Percentiles rank a stretch among this genome's conserved stretches.
phyloP scores from a whole-genome alignment of 164 flowering plant species.

The Annona squamosa region DNA sequence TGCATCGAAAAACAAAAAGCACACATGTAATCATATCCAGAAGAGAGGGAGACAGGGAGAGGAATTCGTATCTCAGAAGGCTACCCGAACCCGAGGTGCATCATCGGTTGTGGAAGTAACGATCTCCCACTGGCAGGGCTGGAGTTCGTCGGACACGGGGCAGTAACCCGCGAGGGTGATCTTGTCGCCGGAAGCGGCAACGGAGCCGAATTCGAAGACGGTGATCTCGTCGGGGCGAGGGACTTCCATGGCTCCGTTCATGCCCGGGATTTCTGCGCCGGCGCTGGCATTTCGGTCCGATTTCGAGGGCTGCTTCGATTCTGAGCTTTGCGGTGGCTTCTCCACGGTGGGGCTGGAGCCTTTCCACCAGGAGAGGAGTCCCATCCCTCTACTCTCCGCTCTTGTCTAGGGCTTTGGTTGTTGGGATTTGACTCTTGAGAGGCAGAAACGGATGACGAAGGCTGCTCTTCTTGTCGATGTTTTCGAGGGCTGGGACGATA shows the following conservation, averaged over 20 bases:
- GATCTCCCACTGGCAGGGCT: constrained; percentile 95
- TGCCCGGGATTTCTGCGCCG: constrained; percentile 33
- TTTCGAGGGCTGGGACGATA: no score
- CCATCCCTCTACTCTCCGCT: constrained; percentile 30
- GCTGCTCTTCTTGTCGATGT: no score
- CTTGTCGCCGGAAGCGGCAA: constrained; percentile 58
- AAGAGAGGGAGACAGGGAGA: no score
- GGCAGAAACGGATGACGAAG: no score
- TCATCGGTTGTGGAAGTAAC: constrained; percentile 45
- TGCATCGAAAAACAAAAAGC: background rate
- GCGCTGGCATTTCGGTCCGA: constrained; percentile 5
- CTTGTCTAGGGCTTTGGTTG: no score
- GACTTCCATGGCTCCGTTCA: constrained; percentile 86
- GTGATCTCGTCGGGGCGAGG: constrained; percentile 38
- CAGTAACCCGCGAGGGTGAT: constrained; percentile 88
- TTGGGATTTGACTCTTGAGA: background rate
- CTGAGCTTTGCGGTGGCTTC: constrained; percentile 15
- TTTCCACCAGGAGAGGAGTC: constrained; percentile 62
- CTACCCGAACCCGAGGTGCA: constrained; percentile 89
- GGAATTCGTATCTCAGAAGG: constrained; percentile 43
- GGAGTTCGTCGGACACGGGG: constrained; percentile 92
- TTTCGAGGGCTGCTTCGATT: constrained; percentile 14
- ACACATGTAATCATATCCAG: background rate
- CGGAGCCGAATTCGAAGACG: constrained; percentile 91
- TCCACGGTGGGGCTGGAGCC: constrained; percentile 19